These are phyloP conservation scores for Vicia faba DNA, from an alignment of 306 rosid genomes.

Conservation along the genomic window DNA sequence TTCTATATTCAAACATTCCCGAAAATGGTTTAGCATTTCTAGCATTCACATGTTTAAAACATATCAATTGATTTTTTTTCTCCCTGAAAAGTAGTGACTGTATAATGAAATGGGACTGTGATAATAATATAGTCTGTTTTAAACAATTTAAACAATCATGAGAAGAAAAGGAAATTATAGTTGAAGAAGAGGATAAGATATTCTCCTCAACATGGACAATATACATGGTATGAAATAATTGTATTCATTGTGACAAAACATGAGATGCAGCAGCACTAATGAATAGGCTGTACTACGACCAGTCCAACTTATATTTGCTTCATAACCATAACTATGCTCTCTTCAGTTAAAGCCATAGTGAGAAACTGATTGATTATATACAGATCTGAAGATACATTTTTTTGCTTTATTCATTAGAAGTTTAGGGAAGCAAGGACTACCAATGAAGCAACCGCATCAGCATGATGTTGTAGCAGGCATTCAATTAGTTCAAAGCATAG, in stretches of 20 bases:
- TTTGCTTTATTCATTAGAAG: slow-evolving; percentile 30
- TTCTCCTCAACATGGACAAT: slow-evolving; percentile 14
- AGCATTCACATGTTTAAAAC: background rate
- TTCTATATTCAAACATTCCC: background rate
- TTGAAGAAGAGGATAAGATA: slow-evolving; percentile 8
- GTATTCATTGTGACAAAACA: slow-evolving; percentile 21
- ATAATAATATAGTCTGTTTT: background rate
- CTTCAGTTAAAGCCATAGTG: slow-evolving; percentile 16
- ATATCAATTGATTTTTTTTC: slow-evolving; percentile 7
- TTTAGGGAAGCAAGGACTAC: slow-evolving; percentile 52
- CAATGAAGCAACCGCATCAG: slow-evolving; percentile 64
- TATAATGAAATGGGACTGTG: too few relatives aligned
- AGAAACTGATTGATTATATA: slow-evolving; percentile 14
- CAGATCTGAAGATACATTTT: background rate
- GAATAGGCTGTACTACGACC: background rate
- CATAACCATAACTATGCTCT: slow-evolving; percentile 27
- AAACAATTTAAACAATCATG: background rate
- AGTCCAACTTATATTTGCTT: slow-evolving; percentile 15
- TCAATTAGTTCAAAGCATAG: slow-evolving; percentile 87
- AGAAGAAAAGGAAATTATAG: slow-evolving; percentile 4
- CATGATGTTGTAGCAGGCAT: slow-evolving; percentile 63
- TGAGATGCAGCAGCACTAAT: slow-evolving; percentile 18
- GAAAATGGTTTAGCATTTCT: slow-evolving; percentile 3
- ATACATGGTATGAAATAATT: slow-evolving; percentile 4
- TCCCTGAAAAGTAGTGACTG: too few relatives aligned